Evolutionary conservation across 371 early-diverging fungal species (phyloP).

Genomic region (Smittium culicis): DNA sequence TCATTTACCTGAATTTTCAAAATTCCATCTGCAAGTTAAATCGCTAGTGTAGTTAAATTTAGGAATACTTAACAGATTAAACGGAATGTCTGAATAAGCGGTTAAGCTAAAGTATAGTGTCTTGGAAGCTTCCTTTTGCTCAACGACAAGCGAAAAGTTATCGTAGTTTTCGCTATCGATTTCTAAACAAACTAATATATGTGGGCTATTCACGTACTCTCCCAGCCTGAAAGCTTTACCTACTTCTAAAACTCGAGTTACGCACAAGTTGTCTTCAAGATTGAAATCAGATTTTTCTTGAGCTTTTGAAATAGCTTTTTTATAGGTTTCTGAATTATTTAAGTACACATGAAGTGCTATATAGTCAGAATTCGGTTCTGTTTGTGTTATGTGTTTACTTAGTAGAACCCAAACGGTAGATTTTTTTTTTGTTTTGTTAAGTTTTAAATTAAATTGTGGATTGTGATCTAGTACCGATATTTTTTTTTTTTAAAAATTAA

Average conservation of each 20-base stretch:
- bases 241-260: slow-evolving; percentile 52
- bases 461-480: slow-evolving; percentile 1
- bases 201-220: slow-evolving; percentile 71
- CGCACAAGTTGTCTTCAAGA: slow-evolving; percentile 30
- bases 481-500: too few species aligned
- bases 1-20: not conserved
- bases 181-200: slow-evolving; percentile 44
- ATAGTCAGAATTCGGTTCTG: slow-evolving; percentile 68
- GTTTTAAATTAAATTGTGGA: not conserved
- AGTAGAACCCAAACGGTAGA: slow-evolving; percentile 54
- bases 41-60: slow-evolving; percentile 17
- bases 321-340: slow-evolving; percentile 35
- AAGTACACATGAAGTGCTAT: slow-evolving; percentile 67
- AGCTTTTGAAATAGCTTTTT: slow-evolving; percentile 7
- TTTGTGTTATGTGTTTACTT: slow-evolving; percentile 63
- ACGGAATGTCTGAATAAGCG: slow-evolving; percentile 49
- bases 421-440: slow-evolving; percentile 19
- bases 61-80: slow-evolving; percentile 49
- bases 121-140: slow-evolving; percentile 56
- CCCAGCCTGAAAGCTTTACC: slow-evolving; percentile 53
- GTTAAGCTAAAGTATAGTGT: slow-evolving; percentile 59
- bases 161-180: slow-evolving; percentile 17
- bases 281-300: slow-evolving; percentile 10
- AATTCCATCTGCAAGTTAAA: slow-evolving; percentile 52
- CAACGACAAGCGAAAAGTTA: slow-evolving; percentile 60